Percentiles rank a stretch among this genome's conserved stretches.
These are phyloP conservation scores for Myxozyma melibiosi DNA, from an alignment of 805 yeast genomes.

Conservation along the genomic window DNA sequence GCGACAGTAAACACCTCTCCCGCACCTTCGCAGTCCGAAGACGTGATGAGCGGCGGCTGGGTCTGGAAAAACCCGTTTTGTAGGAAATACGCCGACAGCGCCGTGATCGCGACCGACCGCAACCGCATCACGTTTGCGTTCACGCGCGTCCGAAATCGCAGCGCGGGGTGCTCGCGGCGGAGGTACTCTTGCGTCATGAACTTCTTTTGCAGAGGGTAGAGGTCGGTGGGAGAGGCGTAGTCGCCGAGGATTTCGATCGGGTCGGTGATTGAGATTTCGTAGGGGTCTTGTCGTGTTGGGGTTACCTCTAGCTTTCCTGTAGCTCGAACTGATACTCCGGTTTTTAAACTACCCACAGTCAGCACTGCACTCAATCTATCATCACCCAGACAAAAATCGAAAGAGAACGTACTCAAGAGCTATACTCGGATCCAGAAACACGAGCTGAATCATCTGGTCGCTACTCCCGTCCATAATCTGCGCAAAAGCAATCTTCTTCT, in stretches of 20 bases:
- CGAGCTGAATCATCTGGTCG: slow-evolving; percentile 55
- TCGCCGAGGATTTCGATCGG: slow-evolving; percentile 45
- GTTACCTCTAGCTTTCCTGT: slow-evolving; percentile 29
- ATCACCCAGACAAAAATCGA: neutral
- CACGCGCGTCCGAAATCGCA: slow-evolving; percentile 73
- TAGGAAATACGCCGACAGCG: slow-evolving; percentile 58
- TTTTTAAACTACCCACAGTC: slow-evolving; percentile 38
- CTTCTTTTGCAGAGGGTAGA: slow-evolving; percentile 84
- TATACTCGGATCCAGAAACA: slow-evolving; percentile 43
- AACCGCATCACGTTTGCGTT: slow-evolving; percentile 68
- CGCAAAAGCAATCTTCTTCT: slow-evolving; percentile 77
- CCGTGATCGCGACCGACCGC: slow-evolving; percentile 65
- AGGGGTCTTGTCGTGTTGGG: slow-evolving; percentile 34
- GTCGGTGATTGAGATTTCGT: slow-evolving; percentile 50
- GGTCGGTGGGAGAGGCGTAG: slow-evolving; percentile 45
- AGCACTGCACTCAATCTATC: neutral
- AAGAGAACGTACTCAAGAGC: slow-evolving; percentile 27
- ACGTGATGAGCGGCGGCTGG: slow-evolving; percentile 82
- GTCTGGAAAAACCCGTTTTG: slow-evolving; percentile 64
- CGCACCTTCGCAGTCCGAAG: slow-evolving; percentile 96
- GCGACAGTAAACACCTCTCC: slow-evolving; percentile 79
- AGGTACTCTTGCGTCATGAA: slow-evolving; percentile 64
- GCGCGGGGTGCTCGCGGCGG: slow-evolving; percentile 65
- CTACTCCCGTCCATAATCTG: slow-evolving; percentile 81
- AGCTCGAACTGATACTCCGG: slow-evolving; percentile 23